Evolutionary conservation across 768 basidiomycete genomes (phyloP), one percentile per base, ranked within the genome.

Genomic region (Russula sp.): DNA sequence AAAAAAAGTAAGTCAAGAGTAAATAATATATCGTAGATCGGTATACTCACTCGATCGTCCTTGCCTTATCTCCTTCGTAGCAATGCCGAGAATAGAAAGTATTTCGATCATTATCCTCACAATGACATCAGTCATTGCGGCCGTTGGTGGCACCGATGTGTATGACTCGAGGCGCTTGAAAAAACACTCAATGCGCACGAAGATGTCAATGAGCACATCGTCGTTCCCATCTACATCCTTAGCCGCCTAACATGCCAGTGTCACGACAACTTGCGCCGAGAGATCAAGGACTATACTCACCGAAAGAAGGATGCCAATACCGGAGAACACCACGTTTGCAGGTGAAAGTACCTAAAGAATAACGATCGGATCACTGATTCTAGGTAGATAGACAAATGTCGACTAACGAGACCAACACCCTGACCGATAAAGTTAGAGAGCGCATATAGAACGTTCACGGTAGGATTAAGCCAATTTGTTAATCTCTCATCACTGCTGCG

Each of bases 161-260:
- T 52, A 63, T 14, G 22, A 42, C 6, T 51, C 56, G 22, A 63
- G 62, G 3, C 56, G 48, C 14, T 7, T 61, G 28, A 61, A 61
- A 8, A 57, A 57, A 5, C 13, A 13, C 40, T 57, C 49, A 3
- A 57, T 14, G 5, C 48, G 62, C 36, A 28, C 32, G 3, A 62
- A 57, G 18, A 62, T 10, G 13, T 50, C 38, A 30, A 62, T 16
- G 26, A 62, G 62, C n/a, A 22, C 48, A 13, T 28, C 55, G 22
- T 62, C 55, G 10, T 28, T 62, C 11, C 38, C 38, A 5, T 42
- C 30, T 1, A 51, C 32, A 20, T 62, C 48, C 13, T 51, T 57
- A 8, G 55, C 62, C 3, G 55, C 55, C 62, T 62, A 51, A 50
- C 0, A 38, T 13, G 14, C 7, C 9, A 1, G 3, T 30, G 36